Conservation (phyloP, 2,329 filamentous ascomycete species). For the Verticillium alfalfae region DNA sequence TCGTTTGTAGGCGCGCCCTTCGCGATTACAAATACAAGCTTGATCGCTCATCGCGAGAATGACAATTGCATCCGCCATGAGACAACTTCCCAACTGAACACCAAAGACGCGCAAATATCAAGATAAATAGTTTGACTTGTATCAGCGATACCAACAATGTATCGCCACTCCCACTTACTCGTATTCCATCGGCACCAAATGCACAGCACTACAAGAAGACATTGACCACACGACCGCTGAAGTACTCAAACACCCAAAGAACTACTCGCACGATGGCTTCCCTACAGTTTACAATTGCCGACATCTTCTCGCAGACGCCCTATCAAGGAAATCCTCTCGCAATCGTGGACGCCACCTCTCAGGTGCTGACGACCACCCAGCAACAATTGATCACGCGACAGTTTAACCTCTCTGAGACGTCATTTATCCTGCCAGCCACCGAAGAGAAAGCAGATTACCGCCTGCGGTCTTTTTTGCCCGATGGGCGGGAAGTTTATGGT, state of each 20-base stretch:
- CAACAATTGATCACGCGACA: conserved; percentile 15
- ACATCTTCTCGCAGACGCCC: conserved; percentile 12
- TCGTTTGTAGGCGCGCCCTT: background rate
- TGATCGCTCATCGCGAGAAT: no score
- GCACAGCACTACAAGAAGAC: no score
- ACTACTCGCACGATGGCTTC: background rate
- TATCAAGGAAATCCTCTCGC: conserved; percentile 15
- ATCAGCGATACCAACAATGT: no score
- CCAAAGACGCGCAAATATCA: no score
- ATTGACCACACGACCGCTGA: no score
- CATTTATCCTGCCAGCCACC: conserved; percentile 9
- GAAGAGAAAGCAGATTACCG: conserved; percentile 3
- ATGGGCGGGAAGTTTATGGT: conserved; percentile 14
- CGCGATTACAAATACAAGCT: background rate
- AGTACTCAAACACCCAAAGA: background rate
- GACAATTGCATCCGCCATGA: no score
- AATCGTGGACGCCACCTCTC: conserved; percentile 11
- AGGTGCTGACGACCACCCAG: conserved; percentile 9
- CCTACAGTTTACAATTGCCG: conserved; percentile 4
- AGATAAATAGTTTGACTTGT: no score
- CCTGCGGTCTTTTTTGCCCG: conserved; percentile 13
- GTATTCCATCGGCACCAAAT: no score
- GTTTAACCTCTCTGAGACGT: conserved; percentile 17
- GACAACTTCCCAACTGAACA: no score
- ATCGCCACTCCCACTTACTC: no score